Base-by-base conservation (phyloP, 495 filamentous ascomycete species). In the Daldinia decipiens region DNA sequence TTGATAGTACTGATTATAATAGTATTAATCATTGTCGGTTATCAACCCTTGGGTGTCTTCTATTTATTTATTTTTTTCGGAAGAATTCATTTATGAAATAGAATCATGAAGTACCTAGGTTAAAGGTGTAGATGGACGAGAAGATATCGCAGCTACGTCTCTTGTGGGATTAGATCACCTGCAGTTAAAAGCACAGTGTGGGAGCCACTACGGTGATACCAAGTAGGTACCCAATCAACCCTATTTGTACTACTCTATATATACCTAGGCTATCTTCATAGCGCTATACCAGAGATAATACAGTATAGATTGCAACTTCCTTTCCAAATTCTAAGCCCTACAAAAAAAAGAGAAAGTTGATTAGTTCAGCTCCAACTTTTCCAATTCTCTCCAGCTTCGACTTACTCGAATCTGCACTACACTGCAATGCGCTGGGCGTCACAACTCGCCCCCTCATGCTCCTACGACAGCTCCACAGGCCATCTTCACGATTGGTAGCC, bases 391-490 rank as follows among this genome's bases (percentile, higher is more conserved):
- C 17, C 38, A 31, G 19, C 31, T 63, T 58, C 21, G 21, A 53
- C 9, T 62, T 36, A 51, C 29, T 21, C 61, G 45, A 56, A 34
- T 74, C 62, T 59, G 31, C 56, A 63, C 54, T 40, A 15, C 36
- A 62, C 56, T 72, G 70, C 65, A 58, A 75, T 77, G 70, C 68
- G 73, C 68, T 59, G 66, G 59, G 65, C 34, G 39, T 59, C 55
- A 45, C 66, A 71, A 63, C 59, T 62, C 53, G 71, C 47, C 69
- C 67, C 75, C 75, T 73, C 75, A 77, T 77, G 75, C 75, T 73
- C 73, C 67, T 54, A 85, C 62, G 63, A 83, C 74, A 61, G 81
- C 78, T 74, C 79, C 78, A 32, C 77, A 79, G 55, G 77, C 82
- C 56, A 81, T 79, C 32, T 70, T 72, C 57, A 81, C 68, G 36